These are phyloP conservation scores for Acarospora socialis DNA, from an alignment of 2,329 filamentous ascomycete genomes.

Conservation along the genomic window DNA sequence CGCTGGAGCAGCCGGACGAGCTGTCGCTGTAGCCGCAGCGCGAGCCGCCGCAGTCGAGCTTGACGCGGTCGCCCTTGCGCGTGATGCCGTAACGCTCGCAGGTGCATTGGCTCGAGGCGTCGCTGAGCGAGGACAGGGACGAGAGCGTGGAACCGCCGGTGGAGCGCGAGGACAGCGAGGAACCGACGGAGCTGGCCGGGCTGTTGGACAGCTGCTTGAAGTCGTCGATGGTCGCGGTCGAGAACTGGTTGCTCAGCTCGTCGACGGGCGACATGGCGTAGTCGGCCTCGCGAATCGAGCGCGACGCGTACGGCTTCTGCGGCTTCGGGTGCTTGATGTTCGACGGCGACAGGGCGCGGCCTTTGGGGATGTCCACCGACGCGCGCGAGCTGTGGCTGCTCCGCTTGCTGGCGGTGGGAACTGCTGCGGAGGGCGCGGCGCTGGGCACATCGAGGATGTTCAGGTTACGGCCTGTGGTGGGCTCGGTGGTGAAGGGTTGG, in stretches of 20 bases:
- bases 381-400: constrained; percentile 29
- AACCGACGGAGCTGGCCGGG: constrained; percentile 51
- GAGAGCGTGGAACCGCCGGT: constrained; percentile 44
- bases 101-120: constrained; percentile 50
- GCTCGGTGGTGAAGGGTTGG: constrained; percentile 77
- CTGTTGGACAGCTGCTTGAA: constrained; percentile 62
- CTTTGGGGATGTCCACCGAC: constrained; percentile 59
- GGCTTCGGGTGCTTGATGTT: constrained; percentile 88
- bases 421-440: constrained; percentile 32
- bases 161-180: constrained; percentile 64
- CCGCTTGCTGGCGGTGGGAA: constrained; percentile 33
- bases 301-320: constrained; percentile 72
- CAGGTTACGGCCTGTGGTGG: constrained; percentile 89
- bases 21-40: constrained; percentile 71
- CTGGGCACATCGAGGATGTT: constrained; percentile 92
- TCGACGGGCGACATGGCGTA: constrained; percentile 63
- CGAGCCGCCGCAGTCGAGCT: constrained; percentile 84
- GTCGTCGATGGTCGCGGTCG: constrained; percentile 53
- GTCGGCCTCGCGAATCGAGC: constrained; percentile 70
- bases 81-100: constrained; percentile 97
- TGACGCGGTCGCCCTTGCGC: constrained; percentile 79
- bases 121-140: constrained; percentile 51
- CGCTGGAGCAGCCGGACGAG: constrained; percentile 48
- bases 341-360: constrained; percentile 73
- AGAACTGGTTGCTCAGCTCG: constrained; percentile 65